Conservation (phyloP, 2,329 filamentous ascomycete genomes). For the Hymenoscyphus fructigenus region DNA sequence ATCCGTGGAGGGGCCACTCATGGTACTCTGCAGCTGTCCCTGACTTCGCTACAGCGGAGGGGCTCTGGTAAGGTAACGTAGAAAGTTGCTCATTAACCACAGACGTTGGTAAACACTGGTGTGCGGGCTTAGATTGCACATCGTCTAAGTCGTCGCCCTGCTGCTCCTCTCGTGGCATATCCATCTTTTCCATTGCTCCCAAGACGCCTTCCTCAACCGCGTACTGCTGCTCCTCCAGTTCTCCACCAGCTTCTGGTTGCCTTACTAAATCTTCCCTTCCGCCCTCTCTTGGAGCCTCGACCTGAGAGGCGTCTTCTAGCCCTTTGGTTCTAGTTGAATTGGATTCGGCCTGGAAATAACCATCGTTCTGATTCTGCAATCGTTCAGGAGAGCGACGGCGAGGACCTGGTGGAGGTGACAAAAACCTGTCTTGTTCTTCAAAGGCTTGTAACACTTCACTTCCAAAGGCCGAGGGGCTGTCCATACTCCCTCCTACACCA, state of each 20-base stretch:
- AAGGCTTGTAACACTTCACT: not conserved
- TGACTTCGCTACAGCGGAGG: slow-evolving; percentile 9
- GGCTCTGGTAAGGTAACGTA: slow-evolving; percentile 14
- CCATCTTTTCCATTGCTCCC: not conserved
- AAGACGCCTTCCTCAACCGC: slow-evolving; percentile 1
- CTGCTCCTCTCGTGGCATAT: slow-evolving; percentile 3
- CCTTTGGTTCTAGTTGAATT: not conserved
- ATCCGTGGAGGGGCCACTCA: slow-evolving; percentile 25
- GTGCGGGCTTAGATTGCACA: too few relatives aligned
- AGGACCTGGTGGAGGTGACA: too few relatives aligned
- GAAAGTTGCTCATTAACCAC: too few relatives aligned
- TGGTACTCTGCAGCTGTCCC: slow-evolving; percentile 23
- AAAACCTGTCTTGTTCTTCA: too few relatives aligned
- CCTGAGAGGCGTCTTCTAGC: not conserved
- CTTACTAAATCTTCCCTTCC: slow-evolving; percentile 1
- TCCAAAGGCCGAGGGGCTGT: too few relatives aligned
- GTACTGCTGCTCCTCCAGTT: not conserved
- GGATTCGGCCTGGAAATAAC: not conserved
- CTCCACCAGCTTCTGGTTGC: not conserved
- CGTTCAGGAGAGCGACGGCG: too few relatives aligned
- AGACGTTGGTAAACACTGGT: too few relatives aligned
- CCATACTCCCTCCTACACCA: too few relatives aligned
- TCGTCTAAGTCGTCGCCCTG: not conserved
- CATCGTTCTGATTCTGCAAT: too few relatives aligned
- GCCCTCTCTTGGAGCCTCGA: slow-evolving; percentile 4